Conservation (phyloP, 2,329 filamentous ascomycete genomes). For the Davidsoniella neocaledoniae region DNA sequence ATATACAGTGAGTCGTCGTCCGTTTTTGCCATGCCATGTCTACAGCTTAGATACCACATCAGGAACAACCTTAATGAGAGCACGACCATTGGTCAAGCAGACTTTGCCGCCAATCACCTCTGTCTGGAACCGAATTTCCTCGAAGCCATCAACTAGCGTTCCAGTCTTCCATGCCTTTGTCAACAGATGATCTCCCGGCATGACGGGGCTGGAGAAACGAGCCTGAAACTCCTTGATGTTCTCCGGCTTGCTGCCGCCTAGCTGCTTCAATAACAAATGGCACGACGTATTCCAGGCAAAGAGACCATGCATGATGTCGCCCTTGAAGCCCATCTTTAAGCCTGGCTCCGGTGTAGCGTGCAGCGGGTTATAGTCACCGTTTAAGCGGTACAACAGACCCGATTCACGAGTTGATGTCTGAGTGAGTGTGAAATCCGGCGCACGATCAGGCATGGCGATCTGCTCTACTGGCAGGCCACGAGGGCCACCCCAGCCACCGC, state of each 20-base stretch:
- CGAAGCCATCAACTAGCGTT: constrained; percentile 42
- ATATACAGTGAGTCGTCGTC: not conserved
- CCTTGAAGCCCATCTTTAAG: constrained; percentile 78
- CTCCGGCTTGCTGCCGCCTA: constrained; percentile 61
- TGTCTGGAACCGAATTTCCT: constrained; percentile 70
- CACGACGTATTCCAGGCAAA: constrained; percentile 72
- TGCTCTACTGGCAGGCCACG: constrained; percentile 70
- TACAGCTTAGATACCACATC: constrained; percentile 30
- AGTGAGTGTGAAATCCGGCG: constrained; percentile 52
- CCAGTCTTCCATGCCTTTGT: constrained; percentile 71
- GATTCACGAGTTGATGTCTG: constrained; percentile 58
- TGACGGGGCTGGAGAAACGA: constrained; percentile 70
- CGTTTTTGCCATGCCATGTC: constrained; percentile 12
- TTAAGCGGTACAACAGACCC: constrained; percentile 64
- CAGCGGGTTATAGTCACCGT: constrained; percentile 88
- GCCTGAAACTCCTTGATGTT: constrained; percentile 84
- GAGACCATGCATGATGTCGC: constrained; percentile 75
- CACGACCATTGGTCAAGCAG: constrained; percentile 72
- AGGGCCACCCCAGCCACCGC: constrained; percentile 71
- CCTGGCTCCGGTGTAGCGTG: constrained; percentile 77
- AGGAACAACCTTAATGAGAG: constrained; percentile 48
- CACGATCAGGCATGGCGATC: constrained; percentile 59
- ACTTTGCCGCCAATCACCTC: constrained; percentile 67
- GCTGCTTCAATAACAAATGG: constrained; percentile 53
- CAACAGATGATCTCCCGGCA: constrained; percentile 65